Base-by-base conservation (phyloP, 2,329 filamentous ascomycete species). In the Sclerotinia trifoliorum region DNA sequence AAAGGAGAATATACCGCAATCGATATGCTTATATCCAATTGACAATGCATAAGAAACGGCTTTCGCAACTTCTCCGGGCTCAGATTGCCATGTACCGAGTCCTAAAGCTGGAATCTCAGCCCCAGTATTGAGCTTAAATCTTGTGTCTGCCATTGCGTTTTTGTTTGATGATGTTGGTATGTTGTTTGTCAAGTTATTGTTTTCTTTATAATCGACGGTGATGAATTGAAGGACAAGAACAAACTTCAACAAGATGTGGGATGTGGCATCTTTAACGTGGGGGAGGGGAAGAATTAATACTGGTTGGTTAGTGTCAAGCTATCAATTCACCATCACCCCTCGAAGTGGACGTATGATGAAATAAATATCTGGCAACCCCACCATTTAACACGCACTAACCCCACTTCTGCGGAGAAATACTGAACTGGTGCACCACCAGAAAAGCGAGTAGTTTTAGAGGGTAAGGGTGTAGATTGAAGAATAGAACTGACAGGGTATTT, bases 11-110 rank as follows among this genome's bases (percentile, higher is more conserved):
- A 29, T 68, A 73, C 71, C 71, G 51, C 60, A 67, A 70, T 86
- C 84, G 70, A 86, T 82, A 74, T 85, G 83, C 21, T 81, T 80
- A 75, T 85, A 86, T n/a, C 84, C 84, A 55, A 79, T 74, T 56
- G 82, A 79, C 42, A 84, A 72, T 15, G 79, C 79, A 68, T 77
- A 75, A 0, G 72, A 73, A 49, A 80, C 78, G 19, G 79, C 78
- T 73, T 78, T 76, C 61, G 73, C 71, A 61, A 79, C 78, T 61
- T 79, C 79, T 70, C 81, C 81, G 70, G 80, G 77, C 46, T 78
- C 78, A 73, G 73, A 70, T 69, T 82, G 80, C 79, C 82, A 83
- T 60, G 81, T 81, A 32, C 71, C 81, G 44, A 83, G 78, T 57
- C 80, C 81, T 39, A 83, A 76, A 70, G 80, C 73, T 63, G 77